A percentile compares a stretch with the other conserved stretches of the same genome.
Evolutionary conservation across 176 grass and related monocot genomes (phyloP).

Genomic region (Avena sativa): DNA sequence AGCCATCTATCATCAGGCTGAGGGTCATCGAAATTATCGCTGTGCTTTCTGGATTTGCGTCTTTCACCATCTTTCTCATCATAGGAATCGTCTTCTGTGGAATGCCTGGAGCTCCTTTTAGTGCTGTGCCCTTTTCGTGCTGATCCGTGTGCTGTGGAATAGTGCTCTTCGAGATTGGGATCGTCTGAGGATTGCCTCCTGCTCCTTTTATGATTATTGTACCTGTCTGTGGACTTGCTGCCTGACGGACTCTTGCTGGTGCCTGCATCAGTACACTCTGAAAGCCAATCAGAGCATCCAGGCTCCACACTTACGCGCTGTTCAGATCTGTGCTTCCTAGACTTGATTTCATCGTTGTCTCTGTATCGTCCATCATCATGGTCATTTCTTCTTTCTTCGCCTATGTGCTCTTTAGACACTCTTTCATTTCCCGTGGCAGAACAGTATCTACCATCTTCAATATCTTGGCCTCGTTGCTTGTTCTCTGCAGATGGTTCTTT

Average conservation of each 20-base stretch:
- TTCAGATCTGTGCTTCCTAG: constrained; percentile 46
- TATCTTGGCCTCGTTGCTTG: constrained; percentile 38
- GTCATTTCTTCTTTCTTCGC: constrained; percentile 43
- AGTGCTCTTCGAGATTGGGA: constrained; percentile 19
- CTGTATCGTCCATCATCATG: constrained; percentile 36
- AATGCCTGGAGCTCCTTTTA: constrained; percentile 19
- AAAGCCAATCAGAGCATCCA: constrained; percentile 43
- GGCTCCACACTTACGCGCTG: constrained; percentile 28
- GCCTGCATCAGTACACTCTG: constrained; percentile 36
- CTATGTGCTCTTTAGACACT: constrained; percentile 30
- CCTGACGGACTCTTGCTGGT: constrained; percentile 32
- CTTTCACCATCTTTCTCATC: constrained; percentile 39
- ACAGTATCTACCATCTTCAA: constrained; percentile 45
- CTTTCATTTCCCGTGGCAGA: constrained; percentile 39
- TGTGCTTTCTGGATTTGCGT: constrained; percentile 32
- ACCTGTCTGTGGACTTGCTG: constrained; percentile 43
- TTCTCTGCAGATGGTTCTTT: constrained; percentile 46
- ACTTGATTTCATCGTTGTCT: constrained; percentile 33
- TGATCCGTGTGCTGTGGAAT: constrained; percentile 7
- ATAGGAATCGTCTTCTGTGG: constrained; percentile 21
- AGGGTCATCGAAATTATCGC: neutral
- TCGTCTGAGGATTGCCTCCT: constrained; percentile 41
- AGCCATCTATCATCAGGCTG: constrained; percentile 44
- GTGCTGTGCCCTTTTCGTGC: neutral
- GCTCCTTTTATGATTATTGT: constrained; percentile 34